phyloP scores from a whole-genome alignment of 129 eudicot genomes.

The Scalesia atractyloides region DNA sequence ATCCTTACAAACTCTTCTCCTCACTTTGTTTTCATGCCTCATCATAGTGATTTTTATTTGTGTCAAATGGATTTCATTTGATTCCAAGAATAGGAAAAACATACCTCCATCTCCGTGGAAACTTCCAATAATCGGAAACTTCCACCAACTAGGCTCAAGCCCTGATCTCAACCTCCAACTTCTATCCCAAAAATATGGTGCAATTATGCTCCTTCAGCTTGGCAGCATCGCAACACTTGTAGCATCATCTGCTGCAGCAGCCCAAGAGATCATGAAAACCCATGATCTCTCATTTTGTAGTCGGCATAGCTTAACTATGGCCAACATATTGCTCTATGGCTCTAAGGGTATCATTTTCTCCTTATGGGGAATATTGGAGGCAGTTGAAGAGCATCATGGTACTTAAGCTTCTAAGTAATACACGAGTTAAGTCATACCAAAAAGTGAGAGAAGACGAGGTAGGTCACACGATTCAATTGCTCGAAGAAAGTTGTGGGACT shows the following conservation, averaged over 20 bases:
- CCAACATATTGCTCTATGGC: background rate
- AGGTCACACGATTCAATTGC: background rate
- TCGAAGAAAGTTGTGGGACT: background rate
- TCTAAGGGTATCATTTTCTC: background rate
- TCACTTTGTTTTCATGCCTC: background rate
- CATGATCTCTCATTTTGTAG: conserved; percentile 10
- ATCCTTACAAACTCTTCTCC: background rate
- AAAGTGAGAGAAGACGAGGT: background rate
- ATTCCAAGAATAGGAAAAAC: background rate
- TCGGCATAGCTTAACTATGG: background rate
- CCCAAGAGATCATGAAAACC: conserved; percentile 9
- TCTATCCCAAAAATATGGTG: background rate
- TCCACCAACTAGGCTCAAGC: conserved; percentile 2
- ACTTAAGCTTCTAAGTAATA: background rate
- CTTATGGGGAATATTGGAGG: conserved; percentile 8
- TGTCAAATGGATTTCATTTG: background rate
- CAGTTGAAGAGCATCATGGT: background rate
- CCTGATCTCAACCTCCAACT: background rate
- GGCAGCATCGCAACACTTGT: conserved; percentile 6
- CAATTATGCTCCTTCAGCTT: conserved; percentile 8
- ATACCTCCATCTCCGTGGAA: background rate
- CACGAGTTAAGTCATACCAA: conserved; percentile 9
- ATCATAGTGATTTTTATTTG: background rate
- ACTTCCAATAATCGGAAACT: conserved; percentile 7
- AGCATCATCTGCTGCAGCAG: conserved; percentile 6